Evolutionary conservation across 371 early-diverging fungal species (phyloP).

Genomic region (Nematocida minor): DNA sequence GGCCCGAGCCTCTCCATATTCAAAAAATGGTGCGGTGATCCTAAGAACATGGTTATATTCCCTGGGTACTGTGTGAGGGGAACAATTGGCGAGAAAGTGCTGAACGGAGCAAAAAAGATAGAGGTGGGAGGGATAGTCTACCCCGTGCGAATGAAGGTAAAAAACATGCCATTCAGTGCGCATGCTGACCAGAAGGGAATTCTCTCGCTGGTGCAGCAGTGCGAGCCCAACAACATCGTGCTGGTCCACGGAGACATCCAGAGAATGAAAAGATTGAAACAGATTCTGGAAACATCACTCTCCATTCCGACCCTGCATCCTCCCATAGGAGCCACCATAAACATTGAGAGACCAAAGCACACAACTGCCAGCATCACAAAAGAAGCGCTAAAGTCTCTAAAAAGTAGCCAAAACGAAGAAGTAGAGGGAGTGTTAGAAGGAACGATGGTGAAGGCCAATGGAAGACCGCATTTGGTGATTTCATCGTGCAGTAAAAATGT

Average conservation of each 20-base stretch:
- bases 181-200: conserved; percentile 98
- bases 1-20: conserved; percentile 75
- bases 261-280: conserved; percentile 84
- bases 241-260: conserved; percentile 97
- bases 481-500: conserved; percentile 4
- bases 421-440: not conserved
- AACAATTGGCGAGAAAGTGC: conserved; percentile 84
- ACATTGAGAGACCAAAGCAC: not conserved
- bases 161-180: conserved; percentile 95
- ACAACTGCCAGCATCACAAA: conserved; percentile 8
- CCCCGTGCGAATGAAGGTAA: conserved; percentile 80
- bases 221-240: conserved; percentile 81
- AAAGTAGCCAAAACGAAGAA: not conserved
- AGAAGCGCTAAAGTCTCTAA: not conserved
- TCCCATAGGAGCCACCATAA: conserved; percentile 8
- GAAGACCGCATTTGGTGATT: not conserved
- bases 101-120: conserved; percentile 86
- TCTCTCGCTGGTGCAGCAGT: conserved; percentile 87
- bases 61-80: conserved; percentile 79
- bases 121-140: conserved; percentile 77
- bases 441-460: not conserved
- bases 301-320: conserved; percentile 76
- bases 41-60: conserved; percentile 77
- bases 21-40: conserved; percentile 76
- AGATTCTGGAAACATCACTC: conserved; percentile 76